Conservation (phyloP, 2,329 filamentous ascomycete genomes). For the Microascus cirrosus region DNA sequence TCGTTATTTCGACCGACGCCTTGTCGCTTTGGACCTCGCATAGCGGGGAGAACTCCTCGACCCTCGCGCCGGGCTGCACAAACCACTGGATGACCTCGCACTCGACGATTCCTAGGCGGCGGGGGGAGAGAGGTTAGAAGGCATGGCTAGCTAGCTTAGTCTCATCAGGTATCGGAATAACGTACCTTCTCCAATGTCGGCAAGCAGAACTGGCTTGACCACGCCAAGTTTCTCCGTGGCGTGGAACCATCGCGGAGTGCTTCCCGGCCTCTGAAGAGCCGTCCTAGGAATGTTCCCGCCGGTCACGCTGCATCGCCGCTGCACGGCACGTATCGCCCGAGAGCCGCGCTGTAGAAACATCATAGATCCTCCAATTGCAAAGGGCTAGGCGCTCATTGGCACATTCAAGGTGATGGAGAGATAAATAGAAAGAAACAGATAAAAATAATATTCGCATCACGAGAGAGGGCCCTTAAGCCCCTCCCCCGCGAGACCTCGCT, state of each 20-base stretch:
- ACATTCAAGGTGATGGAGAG: background rate
- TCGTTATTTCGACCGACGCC: conserved; percentile 83
- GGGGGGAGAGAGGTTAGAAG: conserved; percentile 3
- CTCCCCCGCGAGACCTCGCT: background rate
- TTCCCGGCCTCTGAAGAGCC: conserved; percentile 26
- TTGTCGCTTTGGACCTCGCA: conserved; percentile 99
- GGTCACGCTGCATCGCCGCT: background rate
- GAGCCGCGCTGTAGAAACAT: conserved; percentile 48
- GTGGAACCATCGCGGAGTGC: conserved; percentile 35
- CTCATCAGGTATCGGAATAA: too few species aligned
- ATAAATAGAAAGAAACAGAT: background rate
- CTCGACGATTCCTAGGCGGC: conserved; percentile 72
- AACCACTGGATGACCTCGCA: conserved; percentile 99
- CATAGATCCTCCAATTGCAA: background rate
- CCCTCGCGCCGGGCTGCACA: conserved; percentile 85
- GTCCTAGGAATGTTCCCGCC: conserved; percentile 30
- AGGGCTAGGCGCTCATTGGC: background rate
- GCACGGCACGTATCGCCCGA: conserved; percentile 26
- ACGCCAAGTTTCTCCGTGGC: conserved; percentile 36
- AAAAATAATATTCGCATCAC: background rate
- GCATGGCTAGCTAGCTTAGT: too few species aligned
- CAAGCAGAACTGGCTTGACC: conserved; percentile 70
- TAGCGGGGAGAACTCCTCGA: conserved; percentile 95
- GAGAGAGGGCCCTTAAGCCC: background rate
- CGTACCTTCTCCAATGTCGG: conserved; percentile 76